Percentiles rank a stretch among this genome's conserved stretches.
phyloP scores from a whole-genome alignment of 2,329 filamentous ascomycete genomes.

The Aureobasidium sp. region DNA sequence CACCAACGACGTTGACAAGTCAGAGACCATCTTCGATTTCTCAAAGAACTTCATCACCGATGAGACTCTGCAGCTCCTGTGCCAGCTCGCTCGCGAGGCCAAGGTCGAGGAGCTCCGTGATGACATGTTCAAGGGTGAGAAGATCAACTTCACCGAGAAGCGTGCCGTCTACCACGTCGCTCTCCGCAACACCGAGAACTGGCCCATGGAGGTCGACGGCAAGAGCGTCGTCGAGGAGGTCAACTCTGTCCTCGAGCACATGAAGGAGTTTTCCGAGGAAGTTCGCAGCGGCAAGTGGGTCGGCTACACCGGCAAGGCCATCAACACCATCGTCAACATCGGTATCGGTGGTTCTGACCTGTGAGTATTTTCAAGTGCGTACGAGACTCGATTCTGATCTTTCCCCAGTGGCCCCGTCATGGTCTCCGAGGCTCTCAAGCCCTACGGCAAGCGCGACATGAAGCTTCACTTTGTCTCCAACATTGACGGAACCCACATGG shows the following conservation, averaged over 20 bases:
- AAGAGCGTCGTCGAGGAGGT: slow-evolving; percentile 91
- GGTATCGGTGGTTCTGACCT: slow-evolving; percentile 98
- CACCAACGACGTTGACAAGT: slow-evolving; percentile 66
- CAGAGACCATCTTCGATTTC: slow-evolving; percentile 94
- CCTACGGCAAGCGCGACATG: slow-evolving; percentile 78
- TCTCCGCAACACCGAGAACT: slow-evolving; percentile 79
- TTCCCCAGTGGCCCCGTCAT: slow-evolving; percentile 78
- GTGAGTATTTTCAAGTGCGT: slow-evolving; percentile 49
- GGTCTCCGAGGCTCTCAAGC: slow-evolving; percentile 95
- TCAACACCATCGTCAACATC: slow-evolving; percentile 93
- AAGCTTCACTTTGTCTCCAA: slow-evolving; percentile 98
- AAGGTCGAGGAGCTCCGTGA: slow-evolving; percentile 88
- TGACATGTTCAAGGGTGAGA: slow-evolving; percentile 93
- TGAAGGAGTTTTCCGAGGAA: slow-evolving; percentile 97
- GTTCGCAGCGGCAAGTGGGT: slow-evolving; percentile 94
- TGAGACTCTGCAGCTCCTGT: slow-evolving; percentile 78
- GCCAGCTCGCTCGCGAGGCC: slow-evolving; percentile 87
- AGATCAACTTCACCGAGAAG: slow-evolving; percentile 99
- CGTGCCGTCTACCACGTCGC: slow-evolving; percentile 94
- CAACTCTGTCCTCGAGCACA: slow-evolving; percentile 85
- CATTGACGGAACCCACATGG: slow-evolving; percentile 97
- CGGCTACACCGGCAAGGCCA: slow-evolving; percentile 93
- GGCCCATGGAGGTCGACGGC: slow-evolving; percentile 77
- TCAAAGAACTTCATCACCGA: slow-evolving; percentile 98
- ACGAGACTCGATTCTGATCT: slow-evolving; percentile 23